These are phyloP conservation scores for Ascosphaera apis DNA, from an alignment of 2,329 filamentous ascomycete species.

Conservation along the genomic window DNA sequence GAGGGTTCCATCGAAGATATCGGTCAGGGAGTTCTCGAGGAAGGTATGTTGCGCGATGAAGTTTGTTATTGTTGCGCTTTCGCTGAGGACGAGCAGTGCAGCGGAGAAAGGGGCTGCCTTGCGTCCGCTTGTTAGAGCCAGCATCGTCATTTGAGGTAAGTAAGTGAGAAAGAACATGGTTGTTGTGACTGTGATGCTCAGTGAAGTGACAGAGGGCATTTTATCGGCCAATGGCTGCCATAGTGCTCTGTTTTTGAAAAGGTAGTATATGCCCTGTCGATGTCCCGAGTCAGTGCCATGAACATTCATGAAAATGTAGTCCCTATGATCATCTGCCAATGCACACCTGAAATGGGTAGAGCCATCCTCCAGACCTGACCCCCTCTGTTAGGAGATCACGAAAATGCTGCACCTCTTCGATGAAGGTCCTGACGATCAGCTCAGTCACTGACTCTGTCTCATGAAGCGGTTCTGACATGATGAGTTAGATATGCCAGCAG, in stretches of 20 bases:
- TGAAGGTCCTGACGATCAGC: too few relatives aligned
- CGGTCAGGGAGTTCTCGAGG: conserved; percentile 59
- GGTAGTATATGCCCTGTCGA: conserved; percentile 35
- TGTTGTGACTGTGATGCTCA: conserved; percentile 48
- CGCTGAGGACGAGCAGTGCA: conserved; percentile 33
- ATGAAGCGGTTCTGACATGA: too few relatives aligned
- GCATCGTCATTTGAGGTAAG: conserved; percentile 56
- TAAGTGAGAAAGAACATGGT: conserved; percentile 82
- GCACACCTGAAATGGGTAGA: conserved; percentile 56
- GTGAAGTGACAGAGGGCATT: conserved; percentile 37
- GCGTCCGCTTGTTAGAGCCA: conserved; percentile 66
- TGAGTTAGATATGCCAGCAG: too few relatives aligned
- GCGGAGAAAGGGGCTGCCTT: conserved; percentile 39
- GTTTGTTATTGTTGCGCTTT: conserved; percentile 28
- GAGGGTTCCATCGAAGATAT: conserved; percentile 64
- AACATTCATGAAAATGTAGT: not conserved
- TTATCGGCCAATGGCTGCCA: conserved; percentile 36
- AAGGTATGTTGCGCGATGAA: conserved; percentile 40
- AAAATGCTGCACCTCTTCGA: conserved; percentile 49
- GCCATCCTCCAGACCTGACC: conserved; percentile 51
- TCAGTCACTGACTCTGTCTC: too few relatives aligned
- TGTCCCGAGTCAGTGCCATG: conserved; percentile 1
- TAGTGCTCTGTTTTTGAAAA: conserved; percentile 32
- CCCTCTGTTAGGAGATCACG: conserved; percentile 42
- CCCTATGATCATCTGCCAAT: not conserved